These are phyloP conservation scores for Luzula sylvatica DNA, from an alignment of 176 grass and related monocot genomes.

Conservation along the genomic window DNA sequence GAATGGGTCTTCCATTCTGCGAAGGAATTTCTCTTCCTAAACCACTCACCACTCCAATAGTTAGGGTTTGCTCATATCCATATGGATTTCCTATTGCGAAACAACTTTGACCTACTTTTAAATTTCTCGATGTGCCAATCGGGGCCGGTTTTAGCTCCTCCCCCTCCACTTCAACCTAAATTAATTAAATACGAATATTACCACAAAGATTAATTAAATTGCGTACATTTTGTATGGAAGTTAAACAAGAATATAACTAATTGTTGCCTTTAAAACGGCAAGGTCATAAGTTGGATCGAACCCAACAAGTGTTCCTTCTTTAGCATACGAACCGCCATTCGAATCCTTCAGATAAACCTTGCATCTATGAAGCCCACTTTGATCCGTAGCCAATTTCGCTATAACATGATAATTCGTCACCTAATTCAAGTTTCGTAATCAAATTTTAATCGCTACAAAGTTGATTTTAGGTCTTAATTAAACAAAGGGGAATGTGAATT, in stretches of 20 bases:
- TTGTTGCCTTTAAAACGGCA: slow-evolving; percentile 59
- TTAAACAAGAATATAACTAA: slow-evolving; percentile 13
- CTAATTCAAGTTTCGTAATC: slow-evolving; percentile 23
- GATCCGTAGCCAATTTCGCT: slow-evolving; percentile 57
- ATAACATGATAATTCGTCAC: slow-evolving; percentile 91
- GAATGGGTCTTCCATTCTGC: slow-evolving; percentile 52
- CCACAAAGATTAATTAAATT: slow-evolving; percentile 9
- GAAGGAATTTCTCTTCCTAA: slow-evolving; percentile 80
- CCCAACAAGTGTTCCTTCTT: slow-evolving; percentile 58
- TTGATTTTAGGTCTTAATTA: no score
- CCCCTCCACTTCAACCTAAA: slow-evolving; percentile 45
- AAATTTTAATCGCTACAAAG: no score
- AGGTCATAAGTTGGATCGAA: slow-evolving; percentile 69
- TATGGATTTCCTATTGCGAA: slow-evolving; percentile 88
- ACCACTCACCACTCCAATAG: slow-evolving; percentile 78
- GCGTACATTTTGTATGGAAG: slow-evolving; percentile 3
- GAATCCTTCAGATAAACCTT: slow-evolving; percentile 70
- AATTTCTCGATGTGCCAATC: slow-evolving; percentile 49
- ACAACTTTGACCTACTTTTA: slow-evolving; percentile 78
- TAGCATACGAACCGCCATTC: slow-evolving; percentile 45
- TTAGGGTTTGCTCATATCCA: slow-evolving; percentile 75
- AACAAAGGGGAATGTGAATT: background rate
- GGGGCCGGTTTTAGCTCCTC: slow-evolving; percentile 40
- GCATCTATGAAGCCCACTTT: slow-evolving; percentile 43
- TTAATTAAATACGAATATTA: background rate